Conservation (phyloP, 306 rosid species). For the Aeschynomene evenia region DNA sequence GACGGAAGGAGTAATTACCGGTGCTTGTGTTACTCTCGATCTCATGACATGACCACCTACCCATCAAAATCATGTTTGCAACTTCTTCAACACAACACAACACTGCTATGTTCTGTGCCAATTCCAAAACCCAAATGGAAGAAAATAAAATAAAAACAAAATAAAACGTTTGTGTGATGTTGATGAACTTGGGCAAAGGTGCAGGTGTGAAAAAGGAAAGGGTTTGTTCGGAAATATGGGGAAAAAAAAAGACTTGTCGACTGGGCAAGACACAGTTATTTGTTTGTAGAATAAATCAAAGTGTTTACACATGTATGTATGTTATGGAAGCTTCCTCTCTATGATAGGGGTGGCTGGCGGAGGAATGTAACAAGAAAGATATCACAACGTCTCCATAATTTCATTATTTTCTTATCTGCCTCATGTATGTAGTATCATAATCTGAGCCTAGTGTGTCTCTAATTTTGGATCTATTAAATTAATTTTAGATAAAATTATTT, state of each 20-base stretch:
- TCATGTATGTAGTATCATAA: too few species aligned
- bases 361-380: too few species aligned
- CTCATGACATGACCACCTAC: constrained; percentile 3
- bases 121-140: not conserved
- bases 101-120: not conserved
- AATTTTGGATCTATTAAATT: too few species aligned
- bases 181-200: not conserved
- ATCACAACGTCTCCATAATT: too few species aligned
- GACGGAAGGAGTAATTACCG: too few species aligned
- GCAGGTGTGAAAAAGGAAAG: constrained; percentile 37
- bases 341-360: too few species aligned
- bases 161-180: not conserved
- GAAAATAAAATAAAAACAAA: too few species aligned
- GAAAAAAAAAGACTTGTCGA: constrained; percentile 4
- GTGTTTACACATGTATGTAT: not conserved
- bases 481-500: too few species aligned
- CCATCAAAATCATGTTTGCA: constrained; percentile 25
- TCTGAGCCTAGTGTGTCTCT: too few species aligned
- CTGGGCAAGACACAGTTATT: not conserved
- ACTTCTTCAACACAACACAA: not conserved
- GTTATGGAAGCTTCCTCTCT: constrained; percentile 49
- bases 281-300: constrained; percentile 23
- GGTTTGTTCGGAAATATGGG: constrained; percentile 15
- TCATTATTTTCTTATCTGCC: too few species aligned
- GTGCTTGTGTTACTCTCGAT: too few species aligned